These are phyloP conservation scores for Suhomyces choctaworum DNA, from an alignment of 1,139 yeast genomes.

Conservation along the genomic window DNA sequence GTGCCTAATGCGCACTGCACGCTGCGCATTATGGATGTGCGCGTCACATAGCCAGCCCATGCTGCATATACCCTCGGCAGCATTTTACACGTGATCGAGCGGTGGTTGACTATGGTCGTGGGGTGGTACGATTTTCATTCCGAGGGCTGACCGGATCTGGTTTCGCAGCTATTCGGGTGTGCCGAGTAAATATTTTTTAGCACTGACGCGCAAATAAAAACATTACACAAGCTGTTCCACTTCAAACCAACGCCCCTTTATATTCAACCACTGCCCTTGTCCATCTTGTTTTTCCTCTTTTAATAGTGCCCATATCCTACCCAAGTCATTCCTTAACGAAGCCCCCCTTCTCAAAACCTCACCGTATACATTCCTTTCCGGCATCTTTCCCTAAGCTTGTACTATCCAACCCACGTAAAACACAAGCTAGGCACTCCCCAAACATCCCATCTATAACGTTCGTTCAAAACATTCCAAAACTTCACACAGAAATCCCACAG, in stretches of 20 bases:
- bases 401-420: too few species aligned
- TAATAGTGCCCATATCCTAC: slow-evolving; percentile 8
- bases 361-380: neutral
- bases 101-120: too few species aligned
- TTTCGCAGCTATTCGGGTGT: neutral
- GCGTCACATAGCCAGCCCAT: neutral
- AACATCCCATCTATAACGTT: too few species aligned
- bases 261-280: slow-evolving; percentile 1
- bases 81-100: slow-evolving; percentile 1
- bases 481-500: too few species aligned
- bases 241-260: slow-evolving; percentile 6
- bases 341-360: slow-evolving; percentile 18
- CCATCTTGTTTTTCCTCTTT: slow-evolving; percentile 2
- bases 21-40: neutral
- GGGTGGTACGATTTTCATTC: too few species aligned
- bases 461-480: neutral
- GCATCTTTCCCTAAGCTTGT: neutral
- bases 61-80: too few species aligned
- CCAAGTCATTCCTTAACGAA: slow-evolving; percentile 21
- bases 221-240: slow-evolving; percentile 7
- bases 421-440: too few species aligned
- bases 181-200: neutral
- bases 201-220: slow-evolving; percentile 8
- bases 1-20: neutral
- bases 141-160: too few species aligned